Percentiles rank a stretch among this genome's conserved stretches.
phyloP scores from a whole-genome alignment of 345 rosid species.

The Murraya paniculata region DNA sequence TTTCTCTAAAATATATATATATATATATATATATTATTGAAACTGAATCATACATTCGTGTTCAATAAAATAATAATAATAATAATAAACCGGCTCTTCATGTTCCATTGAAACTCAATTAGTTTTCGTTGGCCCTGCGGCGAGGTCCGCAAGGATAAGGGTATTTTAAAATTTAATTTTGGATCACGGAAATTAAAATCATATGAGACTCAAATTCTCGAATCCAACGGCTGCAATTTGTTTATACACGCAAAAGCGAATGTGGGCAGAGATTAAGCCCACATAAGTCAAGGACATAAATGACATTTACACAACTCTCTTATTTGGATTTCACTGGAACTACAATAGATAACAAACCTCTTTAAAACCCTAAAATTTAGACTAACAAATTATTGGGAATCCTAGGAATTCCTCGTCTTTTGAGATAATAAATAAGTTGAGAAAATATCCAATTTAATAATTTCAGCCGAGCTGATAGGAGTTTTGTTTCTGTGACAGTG shows the following conservation, averaged over 20 bases:
- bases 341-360: neutral
- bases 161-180: no score
- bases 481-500: no score
- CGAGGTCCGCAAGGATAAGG: neutral
- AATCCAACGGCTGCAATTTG: neutral
- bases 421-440: no score
- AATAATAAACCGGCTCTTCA: neutral
- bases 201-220: neutral
- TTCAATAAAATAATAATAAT: no score
- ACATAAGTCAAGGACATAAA: neutral
- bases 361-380: slow-evolving; percentile 3
- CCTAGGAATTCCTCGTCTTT: no score
- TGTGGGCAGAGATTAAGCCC: neutral
- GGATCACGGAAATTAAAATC: neutral
- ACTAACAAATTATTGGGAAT: neutral
- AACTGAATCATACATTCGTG: no score
- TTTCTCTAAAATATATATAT: no score
- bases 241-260: neutral
- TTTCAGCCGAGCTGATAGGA: no score
- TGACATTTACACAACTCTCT: neutral
- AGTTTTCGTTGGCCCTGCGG: neutral
- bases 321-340: neutral
- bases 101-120: neutral
- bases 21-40: no score
- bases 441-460: no score